Evolutionary conservation across 108 stramenopile species (phyloP), one percentile per base, ranked within the genome.

Genomic region (Cyclotella sp.): DNA sequence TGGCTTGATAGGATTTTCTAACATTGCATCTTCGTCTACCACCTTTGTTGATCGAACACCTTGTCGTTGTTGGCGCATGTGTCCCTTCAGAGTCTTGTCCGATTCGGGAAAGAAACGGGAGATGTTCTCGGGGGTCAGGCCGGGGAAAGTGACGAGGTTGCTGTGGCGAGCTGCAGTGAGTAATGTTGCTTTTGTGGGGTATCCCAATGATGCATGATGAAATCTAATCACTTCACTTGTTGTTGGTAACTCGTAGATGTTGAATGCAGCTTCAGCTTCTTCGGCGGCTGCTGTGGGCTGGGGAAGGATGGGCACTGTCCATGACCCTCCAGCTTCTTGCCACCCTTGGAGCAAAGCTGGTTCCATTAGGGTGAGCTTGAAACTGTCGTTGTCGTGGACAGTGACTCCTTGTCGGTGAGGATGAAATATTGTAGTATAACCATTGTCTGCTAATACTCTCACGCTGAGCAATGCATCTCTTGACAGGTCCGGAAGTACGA

Each of bases 141-240:
- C n/a, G n/a, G n/a, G n/a, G n/a, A n/a, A n/a, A n/a, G n/a, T n/a
- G n/a, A n/a, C n/a, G n/a, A n/a, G n/a, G n/a, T n/a, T n/a, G n/a
- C n/a, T n/a, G n/a, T n/a, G n/a, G n/a, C n/a, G n/a, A n/a, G 53
- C 53, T 54, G 53, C 53, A 19, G 53, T 54, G n/a, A 54, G 53
- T 54, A 54, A 54, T 54, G 53, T 54, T 54, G 53, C 53, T 54
- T 54, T 54, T 12, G 53, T 19, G 11, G 53, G 53, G n/a, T n/a
- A 54, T 54, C 53, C 53, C 18, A 54, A 19, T 54, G 53, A 12
- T 54, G 53, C 53, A 54, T 54, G 53, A n/a, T n/a, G n/a, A n/a
- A n/a, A n/a, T n/a, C n/a, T n/a, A n/a, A n/a, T n/a, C n/a, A n/a
- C n/a, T n/a, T 54, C 53, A n/a, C n/a, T 54, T 54, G 53, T 54